Evolutionary conservation across 2,329 filamentous ascomycete species (phyloP).

Genomic region (Cryoendolithus antarcticus): DNA sequence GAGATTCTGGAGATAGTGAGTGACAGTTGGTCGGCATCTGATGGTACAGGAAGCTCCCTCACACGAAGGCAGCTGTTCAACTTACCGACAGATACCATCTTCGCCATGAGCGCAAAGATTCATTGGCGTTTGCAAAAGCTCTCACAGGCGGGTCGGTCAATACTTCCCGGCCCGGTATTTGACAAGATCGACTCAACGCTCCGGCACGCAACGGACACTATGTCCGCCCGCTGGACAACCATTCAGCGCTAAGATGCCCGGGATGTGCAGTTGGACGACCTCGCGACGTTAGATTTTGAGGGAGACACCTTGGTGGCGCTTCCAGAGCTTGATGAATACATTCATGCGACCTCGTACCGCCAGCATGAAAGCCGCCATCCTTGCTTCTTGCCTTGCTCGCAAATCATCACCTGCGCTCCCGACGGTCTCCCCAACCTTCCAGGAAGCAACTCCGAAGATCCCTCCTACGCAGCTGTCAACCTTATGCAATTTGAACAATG

Average conservation of each 20-base stretch:
- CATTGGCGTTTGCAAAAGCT: constrained; percentile 2
- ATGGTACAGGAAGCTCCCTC: too few relatives aligned
- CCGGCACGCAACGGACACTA: background rate
- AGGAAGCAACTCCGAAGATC: background rate
- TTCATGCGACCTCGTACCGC: constrained; percentile 4
- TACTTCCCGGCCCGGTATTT: too few relatives aligned
- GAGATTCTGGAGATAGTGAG: too few relatives aligned
- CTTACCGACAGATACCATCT: background rate
- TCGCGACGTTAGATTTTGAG: constrained; percentile 7
- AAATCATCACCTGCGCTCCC: constrained; percentile 1
- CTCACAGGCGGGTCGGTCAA: constrained; percentile 45
- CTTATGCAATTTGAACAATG: constrained; percentile 12
- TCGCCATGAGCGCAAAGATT: constrained; percentile 3
- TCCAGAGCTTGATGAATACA: constrained; percentile 11
- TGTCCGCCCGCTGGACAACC: constrained; percentile 5
- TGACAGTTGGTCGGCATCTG: too few relatives aligned
- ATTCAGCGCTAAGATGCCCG: constrained; percentile 4
- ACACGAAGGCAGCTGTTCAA: constrained; percentile 34
- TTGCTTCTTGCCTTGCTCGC: constrained; percentile 7
- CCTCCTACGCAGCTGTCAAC: constrained; percentile 7
- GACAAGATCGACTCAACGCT: constrained; percentile 22
- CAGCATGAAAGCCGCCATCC: background rate
- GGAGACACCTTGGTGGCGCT: constrained; percentile 7
- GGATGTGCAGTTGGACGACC: constrained; percentile 4
- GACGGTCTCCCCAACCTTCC: constrained; percentile 8